Base-by-base conservation (phyloP, 371 early-diverging fungal species). In the Syncephalis fuscata region DNA sequence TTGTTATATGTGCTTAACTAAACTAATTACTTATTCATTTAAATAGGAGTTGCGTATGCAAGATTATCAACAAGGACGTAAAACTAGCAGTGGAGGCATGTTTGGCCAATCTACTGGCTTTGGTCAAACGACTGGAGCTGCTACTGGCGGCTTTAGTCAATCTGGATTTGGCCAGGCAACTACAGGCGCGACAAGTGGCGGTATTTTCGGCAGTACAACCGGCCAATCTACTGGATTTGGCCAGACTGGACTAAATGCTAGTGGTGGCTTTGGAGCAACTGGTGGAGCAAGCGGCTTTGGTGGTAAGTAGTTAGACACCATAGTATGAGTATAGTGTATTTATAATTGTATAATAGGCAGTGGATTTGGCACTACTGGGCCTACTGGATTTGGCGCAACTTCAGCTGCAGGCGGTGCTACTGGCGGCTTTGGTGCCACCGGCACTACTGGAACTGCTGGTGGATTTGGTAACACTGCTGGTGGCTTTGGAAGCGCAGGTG, bases 1-100 rank as follows among this genome's bases (percentile, higher is more conserved):
- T 15, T 11, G 27, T 23, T n/a, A 39, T n/a, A 40, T 21, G 19
- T 19, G 45, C 0, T 24, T 17, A 39, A 4, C 7, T n/a, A n/a
- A n/a, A n/a, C n/a, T n/a, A n/a, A n/a, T n/a, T n/a, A n/a, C n/a
- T n/a, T n/a, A n/a, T n/a, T n/a, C n/a, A n/a, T n/a, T n/a, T n/a
- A n/a, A 44, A 38, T 53, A 77, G 75, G 96, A 95, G 63, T 77
- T 95, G 44, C 76, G 93, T 26, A 57, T 85, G 4, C 80, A 87
- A 69, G 96, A 95, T 60, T 95, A 95, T 52, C 60, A 66, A 45
- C 78, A 85, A 55, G 78, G 78, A 40, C 84, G 91, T 52, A 86
- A 89, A 54, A 72, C 62, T 11, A 68, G 77, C 4, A 32, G 32
- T 32, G 32, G 32, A 7, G 61, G 58, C 0, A 53, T 52, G 32